Evolutionary conservation across 2,329 filamentous ascomycete species (phyloP).

Genomic region (Verticillium nubilum): DNA sequence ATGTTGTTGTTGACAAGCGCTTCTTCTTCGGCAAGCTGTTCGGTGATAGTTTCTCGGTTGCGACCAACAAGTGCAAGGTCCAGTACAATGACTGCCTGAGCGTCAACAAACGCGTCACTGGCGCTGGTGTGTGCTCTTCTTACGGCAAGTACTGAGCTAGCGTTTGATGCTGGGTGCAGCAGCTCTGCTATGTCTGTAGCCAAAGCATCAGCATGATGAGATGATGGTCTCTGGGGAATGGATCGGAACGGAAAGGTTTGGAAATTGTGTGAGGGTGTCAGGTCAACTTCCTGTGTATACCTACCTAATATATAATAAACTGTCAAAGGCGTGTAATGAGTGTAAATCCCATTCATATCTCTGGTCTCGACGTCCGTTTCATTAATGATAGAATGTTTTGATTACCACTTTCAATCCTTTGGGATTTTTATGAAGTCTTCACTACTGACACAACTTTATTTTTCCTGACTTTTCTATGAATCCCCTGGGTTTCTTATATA

Average conservation of each 20-base stretch:
- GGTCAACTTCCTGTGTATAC: background rate
- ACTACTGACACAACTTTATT: no score
- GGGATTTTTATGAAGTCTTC: no score
- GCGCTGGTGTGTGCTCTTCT: constrained; percentile 5
- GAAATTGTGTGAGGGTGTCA: background rate
- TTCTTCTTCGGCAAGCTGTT: constrained; percentile 15
- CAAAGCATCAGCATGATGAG: background rate
- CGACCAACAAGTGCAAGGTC: constrained; percentile 36
- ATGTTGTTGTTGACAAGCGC: constrained; percentile 9
- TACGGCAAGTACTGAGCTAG: background rate
- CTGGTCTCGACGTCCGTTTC: no score
- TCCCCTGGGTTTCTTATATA: no score
- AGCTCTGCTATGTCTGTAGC: background rate
- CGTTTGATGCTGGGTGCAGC: background rate
- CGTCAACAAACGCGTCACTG: constrained; percentile 33
- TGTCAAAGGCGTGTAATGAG: no score
- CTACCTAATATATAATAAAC: no score
- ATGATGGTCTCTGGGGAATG: background rate
- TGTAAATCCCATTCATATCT: no score
- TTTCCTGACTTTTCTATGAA: no score
- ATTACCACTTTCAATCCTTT: no score
- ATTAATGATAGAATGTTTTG: no score
- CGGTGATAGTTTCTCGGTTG: constrained; percentile 19
- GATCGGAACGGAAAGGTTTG: background rate
- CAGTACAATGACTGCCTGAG: constrained; percentile 44